These are phyloP conservation scores for Medicago lupulina DNA, from an alignment of 306 rosid species.

Conservation along the genomic window DNA sequence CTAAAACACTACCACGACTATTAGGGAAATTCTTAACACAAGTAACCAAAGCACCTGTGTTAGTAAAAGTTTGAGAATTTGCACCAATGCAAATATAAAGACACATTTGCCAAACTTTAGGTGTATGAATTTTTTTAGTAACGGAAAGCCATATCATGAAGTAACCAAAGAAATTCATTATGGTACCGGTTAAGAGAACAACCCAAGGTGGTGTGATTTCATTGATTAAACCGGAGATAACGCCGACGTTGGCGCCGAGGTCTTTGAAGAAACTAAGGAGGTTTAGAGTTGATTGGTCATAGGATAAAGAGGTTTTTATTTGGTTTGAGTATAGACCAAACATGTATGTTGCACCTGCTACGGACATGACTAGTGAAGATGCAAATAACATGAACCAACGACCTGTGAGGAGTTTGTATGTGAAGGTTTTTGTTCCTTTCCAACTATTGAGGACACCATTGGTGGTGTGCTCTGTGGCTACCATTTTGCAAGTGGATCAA, in stretches of 20 bases:
- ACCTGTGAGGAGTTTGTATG: slow-evolving; percentile 54
- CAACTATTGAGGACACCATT: slow-evolving; percentile 11
- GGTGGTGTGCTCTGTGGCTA: slow-evolving; percentile 21
- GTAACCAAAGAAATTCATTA: slow-evolving; percentile 81
- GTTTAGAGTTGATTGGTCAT: slow-evolving; percentile 78
- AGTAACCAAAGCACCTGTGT: slow-evolving; percentile 70
- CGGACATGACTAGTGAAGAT: slow-evolving; percentile 66
- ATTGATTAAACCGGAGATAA: slow-evolving; percentile 66
- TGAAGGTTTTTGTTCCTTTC: slow-evolving; percentile 37
- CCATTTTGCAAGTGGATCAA: slow-evolving; percentile 44
- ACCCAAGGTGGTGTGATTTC: slow-evolving; percentile 77
- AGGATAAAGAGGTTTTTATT: slow-evolving; percentile 61
- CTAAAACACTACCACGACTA: slow-evolving; percentile 68
- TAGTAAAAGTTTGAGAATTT: slow-evolving; percentile 70
- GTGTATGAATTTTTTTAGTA: slow-evolving; percentile 49
- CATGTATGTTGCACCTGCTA: slow-evolving; percentile 75
- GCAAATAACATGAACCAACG: slow-evolving; percentile 86
- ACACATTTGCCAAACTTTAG: slow-evolving; percentile 78
- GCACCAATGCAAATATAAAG: slow-evolving; percentile 71
- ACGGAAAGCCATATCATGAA: slow-evolving; percentile 80
- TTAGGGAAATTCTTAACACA: slow-evolving; percentile 72
- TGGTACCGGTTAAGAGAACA: slow-evolving; percentile 63
- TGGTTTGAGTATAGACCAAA: slow-evolving; percentile 66
- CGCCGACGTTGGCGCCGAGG: slow-evolving; percentile 69
- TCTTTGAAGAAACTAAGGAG: slow-evolving; percentile 84